Base-by-base conservation (phyloP, 768 basidiomycete species). In the Mycena olivaceomarginata region DNA sequence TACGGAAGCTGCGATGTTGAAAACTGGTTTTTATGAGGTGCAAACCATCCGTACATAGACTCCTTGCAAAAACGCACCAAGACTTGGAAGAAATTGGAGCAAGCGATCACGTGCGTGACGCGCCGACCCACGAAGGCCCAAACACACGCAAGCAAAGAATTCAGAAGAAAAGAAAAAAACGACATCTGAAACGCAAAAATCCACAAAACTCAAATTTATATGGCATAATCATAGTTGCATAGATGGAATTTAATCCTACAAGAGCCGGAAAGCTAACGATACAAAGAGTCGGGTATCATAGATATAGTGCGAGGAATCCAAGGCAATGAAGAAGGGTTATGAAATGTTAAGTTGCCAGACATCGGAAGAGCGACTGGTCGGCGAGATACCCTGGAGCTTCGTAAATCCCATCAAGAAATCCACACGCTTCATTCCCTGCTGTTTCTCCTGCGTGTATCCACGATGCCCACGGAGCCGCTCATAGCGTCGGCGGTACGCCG, bases 391-490 rank as follows among this genome's bases (percentile, higher is more conserved):
- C 25, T 22, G n/a, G 46, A 76, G 59, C 31, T 39, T 76, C 8
- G 62, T 76, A 37, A 59, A 66, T 43, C 75, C 75, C 53, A 76
- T 71, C 31, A 76, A 31, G 39, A 76, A 76, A 45, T 76, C 75
- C 18, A 76, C 69, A 11, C 75, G 62, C 56, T 66, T 70, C 13
- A 76, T 16, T 0, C 68, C 75, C 25, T 11, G 12, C 3, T 10
- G 11, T 56, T 76, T 76, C 56, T 76, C 75, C 53, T 76, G 56
- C 1, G 2, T 37, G 51, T 66, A 76, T 22, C 53, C 75, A 2
- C 63, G 63, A 18, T 40, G 62, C 5, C 75, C 69, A 1, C 43
- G 51, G 37, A 66, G 57, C 37, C 69, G 68, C 57, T 76, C 75
- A 20, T 41, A 76, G 40, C 75, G 75, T 31, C 22, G 25, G 4